These are phyloP conservation scores for Malassezia caprae DNA, from an alignment of 1,284 basidiomycete species.

Conservation along the genomic window DNA sequence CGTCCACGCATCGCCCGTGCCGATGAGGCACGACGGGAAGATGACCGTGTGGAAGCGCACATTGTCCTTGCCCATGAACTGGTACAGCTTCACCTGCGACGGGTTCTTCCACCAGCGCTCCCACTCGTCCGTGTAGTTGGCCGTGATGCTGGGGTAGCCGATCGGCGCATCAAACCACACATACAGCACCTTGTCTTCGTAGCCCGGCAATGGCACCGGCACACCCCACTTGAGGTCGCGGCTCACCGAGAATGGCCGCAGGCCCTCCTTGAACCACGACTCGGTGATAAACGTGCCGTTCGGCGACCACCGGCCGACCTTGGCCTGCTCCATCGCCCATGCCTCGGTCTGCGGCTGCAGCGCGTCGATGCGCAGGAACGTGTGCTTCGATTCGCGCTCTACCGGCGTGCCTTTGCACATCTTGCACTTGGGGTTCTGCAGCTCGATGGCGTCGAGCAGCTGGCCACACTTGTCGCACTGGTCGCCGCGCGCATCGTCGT, in stretches of 20 bases:
- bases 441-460: conserved; percentile 77
- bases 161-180: conserved; percentile 90
- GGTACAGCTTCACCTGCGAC: conserved; percentile 79
- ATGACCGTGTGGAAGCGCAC: conserved; percentile 97
- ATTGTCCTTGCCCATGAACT: conserved; percentile 76
- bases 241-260: conserved; percentile 82
- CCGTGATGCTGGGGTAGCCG: conserved; percentile 95
- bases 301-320: conserved; percentile 76
- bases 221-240: conserved; percentile 95
- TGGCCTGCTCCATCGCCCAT: conserved; percentile 74
- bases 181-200: conserved; percentile 95
- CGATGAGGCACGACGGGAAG: conserved; percentile 82
- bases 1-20: conserved; percentile 84
- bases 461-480: conserved; percentile 93
- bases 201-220: conserved; percentile 69
- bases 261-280: conserved; percentile 73
- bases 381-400: conserved; percentile 64
- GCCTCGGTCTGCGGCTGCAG: conserved; percentile 75
- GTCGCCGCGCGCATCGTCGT: conserved; percentile 80
- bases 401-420: conserved; percentile 66
- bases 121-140: conserved; percentile 89
- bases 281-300: conserved; percentile 90
- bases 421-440: conserved; percentile 90
- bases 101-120: conserved; percentile 95
- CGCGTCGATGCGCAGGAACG: conserved; percentile 77